These are phyloP conservation scores for Monarda citriodora DNA, from an alignment of 305 asterid genomes.

Conservation along the genomic window DNA sequence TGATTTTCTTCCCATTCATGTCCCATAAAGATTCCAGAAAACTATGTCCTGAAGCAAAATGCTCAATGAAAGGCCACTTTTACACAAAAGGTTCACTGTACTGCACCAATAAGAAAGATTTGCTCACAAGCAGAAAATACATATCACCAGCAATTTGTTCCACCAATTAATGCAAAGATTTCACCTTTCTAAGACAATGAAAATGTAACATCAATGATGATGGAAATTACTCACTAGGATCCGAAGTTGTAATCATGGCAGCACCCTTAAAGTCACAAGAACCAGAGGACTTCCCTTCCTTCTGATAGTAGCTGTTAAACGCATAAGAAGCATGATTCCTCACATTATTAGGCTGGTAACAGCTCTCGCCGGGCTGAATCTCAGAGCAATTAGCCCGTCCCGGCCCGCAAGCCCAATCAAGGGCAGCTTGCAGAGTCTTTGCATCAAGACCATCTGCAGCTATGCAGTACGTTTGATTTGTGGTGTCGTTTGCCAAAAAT, in stretches of 20 bases:
- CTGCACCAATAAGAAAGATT: not conserved
- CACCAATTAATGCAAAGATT: conserved; percentile 1
- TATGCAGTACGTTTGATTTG: conserved; percentile 88
- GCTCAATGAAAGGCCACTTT: conserved; percentile 13
- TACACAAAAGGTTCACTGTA: conserved; percentile 10
- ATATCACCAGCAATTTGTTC: conserved; percentile 16
- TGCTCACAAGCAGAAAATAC: not conserved
- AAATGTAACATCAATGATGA: conserved; percentile 1
- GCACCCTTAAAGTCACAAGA: conserved; percentile 99
- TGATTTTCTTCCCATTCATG: conserved; percentile 17
- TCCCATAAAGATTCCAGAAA: conserved; percentile 9
- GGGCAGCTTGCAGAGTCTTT: conserved; percentile 85
- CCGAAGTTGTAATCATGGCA: conserved; percentile 96
- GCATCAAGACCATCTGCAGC: conserved; percentile 72
- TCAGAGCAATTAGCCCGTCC: conserved; percentile 98
- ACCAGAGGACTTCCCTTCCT: conserved; percentile 60
- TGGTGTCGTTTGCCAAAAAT: conserved; percentile 93
- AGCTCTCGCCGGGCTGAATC: conserved; percentile 96
- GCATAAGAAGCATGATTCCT: conserved; percentile 94
- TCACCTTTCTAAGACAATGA: conserved; percentile 5
- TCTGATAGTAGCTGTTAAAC: conserved; percentile 94
- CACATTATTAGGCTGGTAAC: conserved; percentile 94
- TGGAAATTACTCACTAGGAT: conserved; percentile 68
- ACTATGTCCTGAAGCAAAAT: not conserved
- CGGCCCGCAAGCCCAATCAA: conserved; percentile 99